Percentiles rank a stretch among this genome's conserved stretches.
These are phyloP conservation scores for Salix exigua DNA, from an alignment of 345 rosid genomes.

Conservation along the genomic window DNA sequence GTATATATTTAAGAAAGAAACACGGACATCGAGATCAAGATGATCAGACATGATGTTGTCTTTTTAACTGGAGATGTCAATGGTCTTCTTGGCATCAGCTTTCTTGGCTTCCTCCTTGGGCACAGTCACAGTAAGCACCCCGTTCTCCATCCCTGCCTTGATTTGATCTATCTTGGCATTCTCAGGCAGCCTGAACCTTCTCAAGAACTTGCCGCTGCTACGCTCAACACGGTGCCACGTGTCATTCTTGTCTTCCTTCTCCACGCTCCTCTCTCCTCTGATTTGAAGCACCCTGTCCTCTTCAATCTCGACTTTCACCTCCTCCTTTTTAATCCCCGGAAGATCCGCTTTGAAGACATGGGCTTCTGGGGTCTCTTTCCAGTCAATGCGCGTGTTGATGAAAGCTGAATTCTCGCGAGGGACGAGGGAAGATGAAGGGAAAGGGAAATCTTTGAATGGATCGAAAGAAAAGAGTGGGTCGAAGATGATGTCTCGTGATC, in stretches of 20 bases:
- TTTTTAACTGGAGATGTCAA: background rate
- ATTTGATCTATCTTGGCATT: background rate
- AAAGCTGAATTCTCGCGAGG: background rate
- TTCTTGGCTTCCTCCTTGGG: background rate
- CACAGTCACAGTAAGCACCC: background rate
- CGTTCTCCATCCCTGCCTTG: background rate
- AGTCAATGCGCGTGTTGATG: background rate
- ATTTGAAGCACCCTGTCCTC: background rate
- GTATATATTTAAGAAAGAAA: too few relatives aligned
- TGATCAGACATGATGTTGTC: too few relatives aligned
- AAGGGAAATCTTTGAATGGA: background rate
- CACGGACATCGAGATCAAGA: too few relatives aligned
- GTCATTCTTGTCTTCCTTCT: background rate
- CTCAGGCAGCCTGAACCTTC: background rate
- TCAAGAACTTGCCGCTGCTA: background rate
- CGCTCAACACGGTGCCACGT: background rate
- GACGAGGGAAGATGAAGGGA: background rate
- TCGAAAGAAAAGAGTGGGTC: background rate
- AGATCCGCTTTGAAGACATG: background rate
- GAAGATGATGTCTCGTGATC: background rate
- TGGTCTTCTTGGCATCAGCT: background rate
- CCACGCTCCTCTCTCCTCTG: background rate
- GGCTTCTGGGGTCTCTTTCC: background rate
- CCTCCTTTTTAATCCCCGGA: background rate
- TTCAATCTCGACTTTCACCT: background rate